Evolutionary conservation across 83 land plant genomes (phyloP), one percentile per base, ranked within the genome.

Genomic region (Larix sibirica): DNA sequence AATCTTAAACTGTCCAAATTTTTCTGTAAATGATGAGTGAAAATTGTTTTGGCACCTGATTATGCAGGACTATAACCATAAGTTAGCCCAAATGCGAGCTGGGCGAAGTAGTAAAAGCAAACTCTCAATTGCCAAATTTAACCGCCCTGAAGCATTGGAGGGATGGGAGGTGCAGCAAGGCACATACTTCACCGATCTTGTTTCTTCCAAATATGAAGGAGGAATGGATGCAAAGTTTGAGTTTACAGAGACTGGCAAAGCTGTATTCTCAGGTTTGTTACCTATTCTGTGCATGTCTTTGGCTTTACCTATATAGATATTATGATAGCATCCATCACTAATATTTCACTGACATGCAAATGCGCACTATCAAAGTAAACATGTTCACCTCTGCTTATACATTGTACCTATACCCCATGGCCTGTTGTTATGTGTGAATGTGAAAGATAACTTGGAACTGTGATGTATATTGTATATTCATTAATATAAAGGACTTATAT

Each of bases 61-160:
- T 83, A 33, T 85, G 79, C 80, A 96, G 99, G 99, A 97, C 84
- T 97, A 91, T 81, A 95, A 94, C 84, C 94, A 97, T 87, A 85
- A 80, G 47, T 81, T 97, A 71, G 99, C 99, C 9, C 98, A 96
- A 83, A 80, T 92, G 6, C 87, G 99, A 59, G 98, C 99, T 61
- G 99, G 99, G 31, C 90, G 90, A 86, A 97, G 99, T 85, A 97
- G 99, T 91, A 95, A 95, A 83, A 97, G 98, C 90, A 97, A 97
- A 86, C 91, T 97, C 61, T 77, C 92, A 40, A 85, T 97, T 62
- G 95, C 99, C 36, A 97, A 97, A 86, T 97, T 97, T 84, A 92
- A 84, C 79, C 87, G 90, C 69, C 83, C 70, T 20, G 89, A 91
- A 21, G 88, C 91, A 21, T 67, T 92, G 87, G 90, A 89, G 4